These are phyloP conservation scores for Laguncularia racemosa DNA, from an alignment of 345 rosid genomes.

Conservation along the genomic window DNA sequence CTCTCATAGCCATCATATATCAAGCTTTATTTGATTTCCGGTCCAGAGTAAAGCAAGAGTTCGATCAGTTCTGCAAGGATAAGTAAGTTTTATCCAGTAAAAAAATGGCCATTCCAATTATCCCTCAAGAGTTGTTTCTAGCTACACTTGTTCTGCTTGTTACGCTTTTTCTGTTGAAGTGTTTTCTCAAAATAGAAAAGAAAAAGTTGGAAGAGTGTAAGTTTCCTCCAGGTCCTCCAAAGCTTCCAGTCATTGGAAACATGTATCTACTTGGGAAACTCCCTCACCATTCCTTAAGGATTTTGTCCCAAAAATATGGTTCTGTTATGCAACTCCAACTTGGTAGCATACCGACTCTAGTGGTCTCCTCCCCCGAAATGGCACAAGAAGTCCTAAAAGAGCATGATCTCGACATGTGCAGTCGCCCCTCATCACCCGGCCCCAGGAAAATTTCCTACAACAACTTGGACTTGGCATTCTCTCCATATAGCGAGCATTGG, in stretches of 20 bases:
- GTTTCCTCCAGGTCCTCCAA: conserved; percentile 8
- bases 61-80: no score
- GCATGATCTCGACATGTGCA: conserved; percentile 5
- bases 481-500: conserved; percentile 4
- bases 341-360: background rate
- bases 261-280: conserved; percentile 1
- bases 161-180: no score
- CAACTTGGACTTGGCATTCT: background rate
- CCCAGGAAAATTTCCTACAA: conserved; percentile 4
- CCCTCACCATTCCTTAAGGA: conserved; percentile 1
- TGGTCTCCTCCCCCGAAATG: conserved; percentile 1
- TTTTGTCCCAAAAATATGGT: background rate
- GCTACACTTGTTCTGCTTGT: no score
- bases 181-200: no score
- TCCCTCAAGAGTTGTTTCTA: no score
- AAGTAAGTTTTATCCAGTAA: no score
- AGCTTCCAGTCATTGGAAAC: conserved; percentile 4
- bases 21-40: no score
- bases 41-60: no score
- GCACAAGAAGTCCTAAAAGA: background rate
- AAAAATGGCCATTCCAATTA: no score
- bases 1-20: no score
- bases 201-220: no score
- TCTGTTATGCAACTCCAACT: background rate
- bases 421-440: background rate